Conservation (phyloP, 345 rosid species). For the Raphanus raphanistrum region DNA sequence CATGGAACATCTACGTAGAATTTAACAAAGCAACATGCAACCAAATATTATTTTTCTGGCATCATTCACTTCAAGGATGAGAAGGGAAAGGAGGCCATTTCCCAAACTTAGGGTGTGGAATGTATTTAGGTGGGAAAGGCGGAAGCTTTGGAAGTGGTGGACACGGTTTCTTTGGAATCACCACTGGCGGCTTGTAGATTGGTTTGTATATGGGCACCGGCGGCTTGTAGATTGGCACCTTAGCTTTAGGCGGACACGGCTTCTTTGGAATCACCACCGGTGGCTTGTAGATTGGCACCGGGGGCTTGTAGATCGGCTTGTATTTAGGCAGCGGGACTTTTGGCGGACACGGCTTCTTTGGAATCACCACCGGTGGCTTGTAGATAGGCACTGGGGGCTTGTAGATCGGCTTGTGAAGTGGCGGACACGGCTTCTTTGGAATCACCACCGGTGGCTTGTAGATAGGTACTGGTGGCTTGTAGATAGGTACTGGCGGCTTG, state of each 20-base stretch:
- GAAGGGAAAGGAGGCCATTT: constrained; percentile 47
- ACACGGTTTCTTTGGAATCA: constrained; percentile 20
- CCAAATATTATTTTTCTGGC: neutral
- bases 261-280: constrained; percentile 23
- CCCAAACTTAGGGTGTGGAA: constrained; percentile 48
- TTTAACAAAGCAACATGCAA: constrained; percentile 14
- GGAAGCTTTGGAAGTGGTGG: constrained; percentile 49
- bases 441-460: constrained; percentile 20
- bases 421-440: constrained; percentile 24
- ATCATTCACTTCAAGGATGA: constrained; percentile 23
- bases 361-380: constrained; percentile 11
- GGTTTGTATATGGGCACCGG: constrained; percentile 13
- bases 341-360: constrained; percentile 29
- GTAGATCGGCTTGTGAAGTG: constrained; percentile 8
- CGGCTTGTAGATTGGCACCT: constrained; percentile 33
- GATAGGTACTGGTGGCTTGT: constrained; percentile 27
- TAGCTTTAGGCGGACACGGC: constrained; percentile 17
- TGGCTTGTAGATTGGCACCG: constrained; percentile 6
- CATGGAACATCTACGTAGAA: constrained; percentile 25
- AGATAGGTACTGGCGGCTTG: constrained; percentile 27
- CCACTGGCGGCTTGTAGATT: constrained; percentile 2
- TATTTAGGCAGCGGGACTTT: constrained; percentile 1
- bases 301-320: constrained; percentile 13
- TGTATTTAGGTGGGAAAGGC: constrained; percentile 44
- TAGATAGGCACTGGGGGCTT: constrained; percentile 15